Percentiles rank a stretch among this genome's conserved stretches.
Evolutionary conservation across 257 asterid species (phyloP).

Genomic region (Ilex asprella): DNA sequence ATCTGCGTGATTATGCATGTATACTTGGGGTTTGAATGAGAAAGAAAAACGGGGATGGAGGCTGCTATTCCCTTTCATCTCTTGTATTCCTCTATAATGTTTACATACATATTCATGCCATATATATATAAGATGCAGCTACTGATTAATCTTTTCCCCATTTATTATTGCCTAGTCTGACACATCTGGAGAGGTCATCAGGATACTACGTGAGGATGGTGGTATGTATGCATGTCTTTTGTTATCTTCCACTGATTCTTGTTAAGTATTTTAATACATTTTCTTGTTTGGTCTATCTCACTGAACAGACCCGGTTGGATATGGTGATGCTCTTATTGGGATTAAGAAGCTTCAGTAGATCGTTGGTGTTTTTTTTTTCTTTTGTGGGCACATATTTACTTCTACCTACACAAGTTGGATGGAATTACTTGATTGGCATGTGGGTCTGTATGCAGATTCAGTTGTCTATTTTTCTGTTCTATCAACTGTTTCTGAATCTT

Average conservation of each 20-base stretch:
- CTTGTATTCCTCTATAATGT: neutral
- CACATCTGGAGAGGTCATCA: conserved; percentile 72
- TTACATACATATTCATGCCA: no score
- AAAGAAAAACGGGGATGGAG: neutral
- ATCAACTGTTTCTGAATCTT: no score
- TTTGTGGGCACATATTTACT: neutral
- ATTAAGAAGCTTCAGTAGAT: conserved; percentile 56
- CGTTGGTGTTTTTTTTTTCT: neutral
- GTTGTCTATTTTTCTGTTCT: no score
- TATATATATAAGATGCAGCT: no score
- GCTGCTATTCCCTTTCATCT: conserved; percentile 1
- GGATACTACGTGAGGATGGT: conserved; percentile 64
- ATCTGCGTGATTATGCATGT: neutral
- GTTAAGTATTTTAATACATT: neutral
- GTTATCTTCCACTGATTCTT: neutral
- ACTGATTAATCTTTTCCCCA: no score
- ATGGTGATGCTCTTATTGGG: conserved; percentile 80
- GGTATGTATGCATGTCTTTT: conserved; percentile 36
- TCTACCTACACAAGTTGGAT: no score
- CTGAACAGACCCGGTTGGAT: conserved; percentile 69
- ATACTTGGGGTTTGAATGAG: neutral
- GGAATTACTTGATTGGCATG: no score
- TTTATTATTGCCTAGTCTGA: conserved; percentile 39
- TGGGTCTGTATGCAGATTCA: no score
- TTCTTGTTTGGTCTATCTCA: neutral